phyloP scores from a whole-genome alignment of 1,284 basidiomycete species.

The Ustilago trichophora region DNA sequence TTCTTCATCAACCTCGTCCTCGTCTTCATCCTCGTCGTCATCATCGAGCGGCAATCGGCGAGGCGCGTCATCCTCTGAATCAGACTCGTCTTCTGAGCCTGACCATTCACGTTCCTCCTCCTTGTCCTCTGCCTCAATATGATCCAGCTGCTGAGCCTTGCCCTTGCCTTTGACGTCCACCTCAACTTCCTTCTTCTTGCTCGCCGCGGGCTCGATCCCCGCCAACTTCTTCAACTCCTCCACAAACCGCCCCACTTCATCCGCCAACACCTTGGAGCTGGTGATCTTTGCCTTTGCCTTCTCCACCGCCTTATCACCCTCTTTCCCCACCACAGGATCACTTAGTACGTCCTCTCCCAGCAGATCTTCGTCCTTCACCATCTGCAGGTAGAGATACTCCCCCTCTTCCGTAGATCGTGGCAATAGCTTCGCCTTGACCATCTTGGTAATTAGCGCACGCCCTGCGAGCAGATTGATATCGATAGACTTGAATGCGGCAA shows the following conservation, averaged over 20 bases:
- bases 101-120: constrained; percentile 33
- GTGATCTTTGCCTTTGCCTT: constrained; percentile 79
- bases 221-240: constrained; percentile 65
- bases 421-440: constrained; percentile 53
- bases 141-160: constrained; percentile 28
- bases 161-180: constrained; percentile 24
- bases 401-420: constrained; percentile 12
- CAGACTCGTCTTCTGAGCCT: constrained; percentile 54
- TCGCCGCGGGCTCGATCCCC: constrained; percentile 14
- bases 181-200: constrained; percentile 4
- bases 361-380: constrained; percentile 51
- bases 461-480: constrained; percentile 41
- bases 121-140: constrained; percentile 43
- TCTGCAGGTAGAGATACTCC: constrained; percentile 10
- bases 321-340: background rate
- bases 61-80: constrained; percentile 13
- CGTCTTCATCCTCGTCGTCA: constrained; percentile 10
- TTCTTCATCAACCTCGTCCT: constrained; percentile 26
- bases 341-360: constrained; percentile 52
- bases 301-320: constrained; percentile 67
- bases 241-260: constrained; percentile 72
- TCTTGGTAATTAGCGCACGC: constrained; percentile 49
- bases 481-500: constrained; percentile 75
- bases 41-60: constrained; percentile 2
- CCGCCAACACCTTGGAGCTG: constrained; percentile 79